These are phyloP conservation scores for Claviceps paspali DNA, from an alignment of 2,329 filamentous ascomycete genomes.

Conservation along the genomic window DNA sequence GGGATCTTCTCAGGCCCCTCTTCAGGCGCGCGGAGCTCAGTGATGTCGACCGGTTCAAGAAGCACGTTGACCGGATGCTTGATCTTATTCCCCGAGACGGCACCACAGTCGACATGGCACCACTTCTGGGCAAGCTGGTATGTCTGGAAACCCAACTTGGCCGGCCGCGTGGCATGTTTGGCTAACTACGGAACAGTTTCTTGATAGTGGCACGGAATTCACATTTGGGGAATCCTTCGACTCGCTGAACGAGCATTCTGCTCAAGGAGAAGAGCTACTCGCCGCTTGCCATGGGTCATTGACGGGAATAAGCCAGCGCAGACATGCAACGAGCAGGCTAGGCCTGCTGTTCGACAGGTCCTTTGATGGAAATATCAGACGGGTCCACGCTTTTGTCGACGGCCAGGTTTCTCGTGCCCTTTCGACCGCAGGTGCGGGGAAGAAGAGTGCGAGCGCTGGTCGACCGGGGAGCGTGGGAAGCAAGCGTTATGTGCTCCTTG, in stretches of 20 bases:
- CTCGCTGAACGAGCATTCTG: background rate
- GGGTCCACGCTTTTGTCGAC: constrained; percentile 5
- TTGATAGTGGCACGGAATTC: constrained; percentile 5
- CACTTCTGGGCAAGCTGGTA: constrained; percentile 4
- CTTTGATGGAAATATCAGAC: constrained; percentile 2
- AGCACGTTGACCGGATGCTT: constrained; percentile 5
- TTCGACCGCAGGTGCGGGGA: background rate
- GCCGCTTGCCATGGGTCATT: constrained; percentile 1
- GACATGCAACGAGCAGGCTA: background rate
- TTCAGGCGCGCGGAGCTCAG: constrained; percentile 4
- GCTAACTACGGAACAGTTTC: constrained; percentile 1
- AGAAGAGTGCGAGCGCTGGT: background rate
- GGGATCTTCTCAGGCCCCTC: constrained; percentile 2
- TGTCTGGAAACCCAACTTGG: too few relatives aligned
- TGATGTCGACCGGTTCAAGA: constrained; percentile 5
- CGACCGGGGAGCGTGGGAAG: background rate
- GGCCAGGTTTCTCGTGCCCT: constrained; percentile 4
- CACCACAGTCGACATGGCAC: constrained; percentile 2
- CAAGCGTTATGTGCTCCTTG: constrained; percentile 3
- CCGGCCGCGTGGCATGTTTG: too few relatives aligned
- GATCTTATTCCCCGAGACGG: constrained; percentile 1
- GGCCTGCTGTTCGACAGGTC: background rate
- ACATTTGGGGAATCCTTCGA: constrained; percentile 3
- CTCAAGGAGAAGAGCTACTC: constrained; percentile 3
- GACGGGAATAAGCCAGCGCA: constrained; percentile 2